Conservation (phyloP, 305 asterid species). For the Nicotiana rustica region DNA sequence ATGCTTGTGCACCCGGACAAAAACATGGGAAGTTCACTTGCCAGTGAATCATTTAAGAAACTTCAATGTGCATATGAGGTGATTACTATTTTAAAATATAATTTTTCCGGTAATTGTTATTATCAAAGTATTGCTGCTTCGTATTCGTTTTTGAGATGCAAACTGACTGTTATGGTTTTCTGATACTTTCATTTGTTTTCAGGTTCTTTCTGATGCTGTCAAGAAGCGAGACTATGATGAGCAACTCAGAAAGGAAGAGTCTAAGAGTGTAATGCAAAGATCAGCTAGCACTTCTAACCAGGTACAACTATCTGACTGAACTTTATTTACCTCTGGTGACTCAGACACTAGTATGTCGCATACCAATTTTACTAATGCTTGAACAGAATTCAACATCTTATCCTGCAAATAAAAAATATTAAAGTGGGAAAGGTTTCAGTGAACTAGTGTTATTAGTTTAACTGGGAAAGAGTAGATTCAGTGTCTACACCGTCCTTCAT, state of each 20-base stretch:
- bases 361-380: neutral
- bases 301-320: slow-evolving; percentile 50
- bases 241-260: slow-evolving; percentile 87
- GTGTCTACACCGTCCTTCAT: slow-evolving; percentile 19
- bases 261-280: slow-evolving; percentile 77
- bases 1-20: slow-evolving; percentile 99
- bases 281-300: slow-evolving; percentile 83
- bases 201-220: slow-evolving; percentile 95
- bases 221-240: slow-evolving; percentile 98
- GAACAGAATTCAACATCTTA: neutral
- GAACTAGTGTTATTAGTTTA: slow-evolving; percentile 12
- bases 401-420: neutral
- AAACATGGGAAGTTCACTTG: slow-evolving; percentile 90
- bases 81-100: slow-evolving; percentile 33
- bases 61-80: slow-evolving; percentile 99
- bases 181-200: slow-evolving; percentile 43
- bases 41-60: slow-evolving; percentile 96
- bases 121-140: slow-evolving; percentile 30
- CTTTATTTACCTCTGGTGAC: neutral
- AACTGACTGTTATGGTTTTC: slow-evolving; percentile 37
- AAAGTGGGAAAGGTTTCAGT: neutral
- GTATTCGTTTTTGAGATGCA: slow-evolving; percentile 40
- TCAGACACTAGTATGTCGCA: neutral
- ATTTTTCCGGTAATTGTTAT: slow-evolving; percentile 11
- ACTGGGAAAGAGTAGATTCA: slow-evolving; percentile 22